Evolutionary conservation across 23 red algal genomes (phyloP), one percentile per base, ranked within the genome.

Genomic region (Gracilaria caudata): DNA sequence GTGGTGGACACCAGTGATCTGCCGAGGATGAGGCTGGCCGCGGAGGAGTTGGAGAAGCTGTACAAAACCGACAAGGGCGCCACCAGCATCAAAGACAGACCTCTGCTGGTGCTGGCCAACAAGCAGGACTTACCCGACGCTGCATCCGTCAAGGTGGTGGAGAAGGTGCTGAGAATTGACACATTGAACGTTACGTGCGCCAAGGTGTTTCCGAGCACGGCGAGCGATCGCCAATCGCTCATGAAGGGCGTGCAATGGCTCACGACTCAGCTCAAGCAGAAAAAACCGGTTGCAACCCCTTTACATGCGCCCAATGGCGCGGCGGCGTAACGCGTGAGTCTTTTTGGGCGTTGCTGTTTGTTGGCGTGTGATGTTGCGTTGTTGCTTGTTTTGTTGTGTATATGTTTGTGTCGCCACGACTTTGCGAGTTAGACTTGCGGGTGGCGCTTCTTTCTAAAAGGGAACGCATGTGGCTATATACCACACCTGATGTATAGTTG

Each of bases 21-120:
- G 56, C 75, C 57, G 26, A 53, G 90, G 23, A 72, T 98, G 66
- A 83, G 65, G 46, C 54, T 64, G 19, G 89, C 84, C 29, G 74
- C 82, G 14, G 73, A 86, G 26, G 95, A 94, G 80, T 77, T 98
- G 21, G 83, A 70, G 28, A 91, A 92, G 23, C 56, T 95, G n/a
- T 78, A 90, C 61, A 65, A 36, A 17, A 74, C 66, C 33, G 54
- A 71, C 12, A 71, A 73, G 40, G 47, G 72, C 49, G 47, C 51
- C 24, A 33, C 51, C 34, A 53, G 30, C 55, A 60, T 71, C 32
- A 60, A 85, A 29, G 64, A 82, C 55, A 38, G 82, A 0, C 91
- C 89, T 0, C 39, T 98, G 35, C 78, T 98, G 30, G 73, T 98
- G 40, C 78, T 98, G 14, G 95, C 91, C 13, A 98, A 94, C 78